Conservation (phyloP, 2,329 filamentous ascomycete species). For the Cladosporium sp. region DNA sequence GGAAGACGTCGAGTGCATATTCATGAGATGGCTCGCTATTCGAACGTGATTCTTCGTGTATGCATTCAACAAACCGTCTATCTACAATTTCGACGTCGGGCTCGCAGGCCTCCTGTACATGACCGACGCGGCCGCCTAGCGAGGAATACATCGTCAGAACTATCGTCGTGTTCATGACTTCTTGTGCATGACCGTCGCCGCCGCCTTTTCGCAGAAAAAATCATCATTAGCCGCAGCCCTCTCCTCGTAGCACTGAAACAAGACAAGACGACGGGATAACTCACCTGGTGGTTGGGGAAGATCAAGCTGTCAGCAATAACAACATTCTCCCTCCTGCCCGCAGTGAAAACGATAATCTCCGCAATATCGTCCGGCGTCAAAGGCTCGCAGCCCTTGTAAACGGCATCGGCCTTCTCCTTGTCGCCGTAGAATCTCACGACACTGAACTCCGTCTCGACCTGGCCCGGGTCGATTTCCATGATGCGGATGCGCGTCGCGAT, state of each 20-base stretch:
- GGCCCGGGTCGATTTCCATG: slow-evolving; percentile 86
- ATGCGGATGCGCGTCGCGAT: slow-evolving; percentile 75
- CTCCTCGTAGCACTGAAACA: too few relatives aligned
- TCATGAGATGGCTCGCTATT: too few relatives aligned
- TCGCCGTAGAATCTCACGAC: slow-evolving; percentile 86
- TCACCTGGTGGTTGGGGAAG: slow-evolving; percentile 85
- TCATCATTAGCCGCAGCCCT: slow-evolving; percentile 18
- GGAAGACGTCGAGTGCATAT: too few relatives aligned
- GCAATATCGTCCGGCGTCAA: slow-evolving; percentile 88
- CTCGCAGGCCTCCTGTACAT: slow-evolving; percentile 19
- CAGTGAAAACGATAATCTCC: slow-evolving; percentile 82
- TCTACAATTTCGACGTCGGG: slow-evolving; percentile 18
- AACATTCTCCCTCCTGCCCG: slow-evolving; percentile 81
- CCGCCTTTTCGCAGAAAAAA: slow-evolving; percentile 29
- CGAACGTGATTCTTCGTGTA: background rate
- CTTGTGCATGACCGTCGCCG: slow-evolving; percentile 45
- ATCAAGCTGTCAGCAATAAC: slow-evolving; percentile 83
- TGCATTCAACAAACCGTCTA: background rate
- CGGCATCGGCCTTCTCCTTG: slow-evolving; percentile 81
- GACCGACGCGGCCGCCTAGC: slow-evolving; percentile 17
- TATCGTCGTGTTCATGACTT: slow-evolving; percentile 22
- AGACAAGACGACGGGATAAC: slow-evolving; percentile 25
- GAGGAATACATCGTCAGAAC: slow-evolving; percentile 12
- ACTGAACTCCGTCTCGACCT: slow-evolving; percentile 93
- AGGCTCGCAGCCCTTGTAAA: slow-evolving; percentile 81